Evolutionary conservation across 1,139 yeast genomes (phyloP).

Genomic region (Scheffersomyces parashehatae): DNA sequence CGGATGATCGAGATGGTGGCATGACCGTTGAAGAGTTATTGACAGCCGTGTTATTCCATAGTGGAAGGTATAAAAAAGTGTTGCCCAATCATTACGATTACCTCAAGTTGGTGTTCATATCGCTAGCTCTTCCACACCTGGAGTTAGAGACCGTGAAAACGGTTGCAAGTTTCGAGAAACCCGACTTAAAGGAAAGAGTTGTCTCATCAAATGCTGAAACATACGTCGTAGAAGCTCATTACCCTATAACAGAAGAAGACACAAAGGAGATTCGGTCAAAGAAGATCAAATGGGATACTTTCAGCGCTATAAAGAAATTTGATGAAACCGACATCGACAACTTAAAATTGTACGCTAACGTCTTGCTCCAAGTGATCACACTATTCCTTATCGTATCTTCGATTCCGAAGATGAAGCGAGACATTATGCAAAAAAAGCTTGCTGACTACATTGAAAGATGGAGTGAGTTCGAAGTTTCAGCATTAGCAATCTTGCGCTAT

Average conservation of each 20-base stretch:
- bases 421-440: slow-evolving; percentile 15
- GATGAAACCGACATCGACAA: slow-evolving; percentile 32
- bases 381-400: slow-evolving; percentile 39
- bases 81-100: slow-evolving; percentile 24
- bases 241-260: slow-evolving; percentile 10
- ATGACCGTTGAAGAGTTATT: slow-evolving; percentile 27
- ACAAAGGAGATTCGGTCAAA: slow-evolving; percentile 13
- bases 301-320: slow-evolving; percentile 16
- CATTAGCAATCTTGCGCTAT: slow-evolving; percentile 44
- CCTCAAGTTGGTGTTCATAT: slow-evolving; percentile 26
- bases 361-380: slow-evolving; percentile 36
- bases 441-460: slow-evolving; percentile 23
- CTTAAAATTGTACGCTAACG: slow-evolving; percentile 32
- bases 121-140: slow-evolving; percentile 11
- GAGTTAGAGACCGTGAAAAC: slow-evolving; percentile 1
- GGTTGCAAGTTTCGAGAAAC: slow-evolving; percentile 2
- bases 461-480: slow-evolving; percentile 32
- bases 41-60: slow-evolving; percentile 25
- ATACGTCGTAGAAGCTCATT: slow-evolving; percentile 9
- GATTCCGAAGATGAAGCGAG: slow-evolving; percentile 26
- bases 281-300: slow-evolving; percentile 25
- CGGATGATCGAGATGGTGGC: slow-evolving; percentile 3
- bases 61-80: slow-evolving; percentile 24
- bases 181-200: slow-evolving; percentile 6
- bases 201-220: slow-evolving; percentile 3